Evolutionary conservation across 2,329 filamentous ascomycete genomes (phyloP).

Genomic region (Sarocladiaceae sp.): DNA sequence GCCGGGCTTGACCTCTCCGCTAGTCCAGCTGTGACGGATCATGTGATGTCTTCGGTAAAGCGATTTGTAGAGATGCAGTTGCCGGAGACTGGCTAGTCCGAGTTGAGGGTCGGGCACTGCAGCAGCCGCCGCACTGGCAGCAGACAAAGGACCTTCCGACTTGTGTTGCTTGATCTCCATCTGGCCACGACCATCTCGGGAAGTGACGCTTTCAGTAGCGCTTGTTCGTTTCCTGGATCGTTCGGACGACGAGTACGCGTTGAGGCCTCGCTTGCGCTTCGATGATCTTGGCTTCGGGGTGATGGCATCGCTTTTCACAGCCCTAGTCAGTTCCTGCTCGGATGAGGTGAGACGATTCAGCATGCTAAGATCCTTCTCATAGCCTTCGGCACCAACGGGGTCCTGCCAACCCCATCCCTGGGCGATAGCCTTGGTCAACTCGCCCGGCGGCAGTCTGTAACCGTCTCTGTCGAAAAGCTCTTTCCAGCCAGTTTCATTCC

Average conservation of each 20-base stretch:
- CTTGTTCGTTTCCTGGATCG: conserved; percentile 43
- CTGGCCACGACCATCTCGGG: conserved; percentile 35
- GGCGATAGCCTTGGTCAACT: conserved; percentile 76
- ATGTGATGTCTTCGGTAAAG: conserved; percentile 89
- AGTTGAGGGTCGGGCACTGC: conserved; percentile 78
- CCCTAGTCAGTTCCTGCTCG: conserved; percentile 44
- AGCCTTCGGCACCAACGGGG: conserved; percentile 66
- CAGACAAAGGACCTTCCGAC: conserved; percentile 78
- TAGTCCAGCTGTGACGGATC: conserved; percentile 90
- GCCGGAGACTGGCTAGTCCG: conserved; percentile 70
- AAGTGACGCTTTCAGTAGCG: conserved; percentile 37
- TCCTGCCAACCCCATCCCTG: conserved; percentile 99
- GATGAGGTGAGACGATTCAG: conserved; percentile 45
- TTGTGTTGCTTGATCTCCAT: conserved; percentile 42
- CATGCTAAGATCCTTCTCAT: conserved; percentile 72
- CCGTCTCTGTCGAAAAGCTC: conserved; percentile 81
- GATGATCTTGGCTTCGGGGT: conserved; percentile 39
- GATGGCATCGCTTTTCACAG: conserved; percentile 33
- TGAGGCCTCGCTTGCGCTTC: conserved; percentile 50
- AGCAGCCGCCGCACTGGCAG: conserved; percentile 74
- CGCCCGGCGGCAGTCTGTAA: conserved; percentile 69
- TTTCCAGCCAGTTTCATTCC: conserved; percentile 94
- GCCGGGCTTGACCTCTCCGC: conserved; percentile 72
- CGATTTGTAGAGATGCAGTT: conserved; percentile 91
- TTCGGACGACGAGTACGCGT: conserved; percentile 37